These are phyloP conservation scores for Oxyria digyna DNA, from an alignment of 148 eudicot species.

Conservation along the genomic window DNA sequence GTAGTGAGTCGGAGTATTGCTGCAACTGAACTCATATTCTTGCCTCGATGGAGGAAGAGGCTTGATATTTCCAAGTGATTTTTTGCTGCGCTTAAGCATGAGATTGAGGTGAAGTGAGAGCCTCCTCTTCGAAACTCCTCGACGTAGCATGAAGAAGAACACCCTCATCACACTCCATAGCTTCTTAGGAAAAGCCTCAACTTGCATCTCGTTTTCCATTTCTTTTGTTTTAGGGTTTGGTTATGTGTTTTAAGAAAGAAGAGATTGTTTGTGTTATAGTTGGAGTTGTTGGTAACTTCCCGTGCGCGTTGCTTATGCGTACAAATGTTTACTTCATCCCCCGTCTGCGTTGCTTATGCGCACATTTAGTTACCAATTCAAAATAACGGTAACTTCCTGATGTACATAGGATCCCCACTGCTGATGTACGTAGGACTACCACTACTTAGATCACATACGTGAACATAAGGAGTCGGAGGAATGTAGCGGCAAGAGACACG, in stretches of 20 bases:
- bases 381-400: too few species aligned
- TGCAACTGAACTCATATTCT: constrained; percentile 85
- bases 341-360: too few species aligned
- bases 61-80: constrained; percentile 46
- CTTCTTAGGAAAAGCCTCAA: constrained; percentile 20
- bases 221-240: background rate
- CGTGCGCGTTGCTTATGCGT: too few species aligned
- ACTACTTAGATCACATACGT: too few species aligned
- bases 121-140: constrained; percentile 46
- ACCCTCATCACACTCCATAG: constrained; percentile 32
- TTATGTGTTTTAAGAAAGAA: constrained; percentile 1
- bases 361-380: too few species aligned
- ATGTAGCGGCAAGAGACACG: too few species aligned
- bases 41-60: constrained; percentile 22
- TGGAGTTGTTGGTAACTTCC: too few species aligned
- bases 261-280: background rate
- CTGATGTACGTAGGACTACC: too few species aligned
- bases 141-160: constrained; percentile 45
- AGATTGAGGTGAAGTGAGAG: constrained; percentile 38
- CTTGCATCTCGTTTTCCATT: constrained; percentile 4
- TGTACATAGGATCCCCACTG: too few species aligned
- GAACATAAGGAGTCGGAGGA: too few species aligned
- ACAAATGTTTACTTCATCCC: too few species aligned
- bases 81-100: constrained; percentile 49
- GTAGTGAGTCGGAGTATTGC: constrained; percentile 32